Evolutionary conservation across 2,329 filamentous ascomycete species (phyloP), one percentile per base, ranked within the genome.

Genomic region (Bipolaris sorokiniana): DNA sequence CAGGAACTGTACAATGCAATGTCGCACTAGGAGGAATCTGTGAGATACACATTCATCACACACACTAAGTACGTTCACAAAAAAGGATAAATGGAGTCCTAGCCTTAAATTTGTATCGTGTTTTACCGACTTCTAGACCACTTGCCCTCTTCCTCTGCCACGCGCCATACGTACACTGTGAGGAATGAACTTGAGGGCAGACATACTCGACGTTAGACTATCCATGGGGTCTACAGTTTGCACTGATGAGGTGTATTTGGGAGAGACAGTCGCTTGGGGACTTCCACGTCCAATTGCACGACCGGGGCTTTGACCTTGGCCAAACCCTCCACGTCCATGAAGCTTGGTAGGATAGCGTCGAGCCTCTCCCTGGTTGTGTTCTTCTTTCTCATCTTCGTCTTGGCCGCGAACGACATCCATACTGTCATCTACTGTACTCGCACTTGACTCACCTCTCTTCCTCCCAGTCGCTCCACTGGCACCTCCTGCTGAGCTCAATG

Each of bases 171-270:
- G 60, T 9, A 73, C 60, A 53, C 70, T 73, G 38, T 69, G 80
- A 16, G 90, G 90, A 5, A 92, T 82, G 67, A 93, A 91, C 50
- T 85, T 85, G 58, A 93, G 77, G 3, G 88, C 81, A 1, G 89
- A 90, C 88, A 93, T 90, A 54, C 88, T 86, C 7, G 82, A 83
- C 1, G 85, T 78, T 4, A 93, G 78, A 51, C 83, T 83, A 42
- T 88, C 85, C 83, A 91, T 88, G 15, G 84, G 80, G 16, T 82
- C 78, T 57, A 84, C 82, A 3, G 60, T 26, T 37, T 47, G 37
- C 3, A 40, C 23, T 41, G 46, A n/a, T 45, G 48, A 33, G 28
- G 44, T 41, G 34, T 45, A n/a, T 36, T 57, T 58, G 2, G 51
- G 44, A 23, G 56, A 22, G 51, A 47, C n/a, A 10, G 23, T 38